These are phyloP conservation scores for Puccinia hordei DNA, from an alignment of 1,284 basidiomycete genomes.

Conservation along the genomic window DNA sequence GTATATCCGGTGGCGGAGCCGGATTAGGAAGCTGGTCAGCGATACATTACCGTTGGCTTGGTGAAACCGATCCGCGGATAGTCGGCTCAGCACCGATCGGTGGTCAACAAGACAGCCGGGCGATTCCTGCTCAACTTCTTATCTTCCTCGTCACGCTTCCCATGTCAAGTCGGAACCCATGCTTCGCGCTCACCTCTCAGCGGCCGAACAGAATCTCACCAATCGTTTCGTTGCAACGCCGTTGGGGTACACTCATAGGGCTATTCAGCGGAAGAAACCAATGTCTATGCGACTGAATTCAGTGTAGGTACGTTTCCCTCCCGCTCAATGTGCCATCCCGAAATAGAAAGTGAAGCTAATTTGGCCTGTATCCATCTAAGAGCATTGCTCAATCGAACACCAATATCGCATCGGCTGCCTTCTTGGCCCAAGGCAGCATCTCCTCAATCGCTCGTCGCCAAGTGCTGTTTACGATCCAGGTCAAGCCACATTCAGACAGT, in stretches of 20 bases:
- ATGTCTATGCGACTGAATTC: not conserved
- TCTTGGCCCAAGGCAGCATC: not conserved
- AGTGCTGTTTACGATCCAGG: not conserved
- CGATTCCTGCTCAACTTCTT: not conserved
- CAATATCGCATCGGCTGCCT: not conserved
- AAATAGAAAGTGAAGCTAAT: not conserved
- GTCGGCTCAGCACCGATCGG: not conserved
- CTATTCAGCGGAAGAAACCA: not conserved
- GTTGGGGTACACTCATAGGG: not conserved
- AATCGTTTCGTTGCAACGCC: not conserved
- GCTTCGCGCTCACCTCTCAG: not conserved
- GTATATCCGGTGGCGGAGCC: not conserved
- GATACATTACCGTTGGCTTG: too few species aligned
- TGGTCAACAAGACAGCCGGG: not conserved
- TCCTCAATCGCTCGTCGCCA: not conserved
- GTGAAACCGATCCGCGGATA: not conserved
- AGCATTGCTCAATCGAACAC: not conserved
- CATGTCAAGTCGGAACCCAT: conserved; percentile 1
- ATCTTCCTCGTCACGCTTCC: not conserved
- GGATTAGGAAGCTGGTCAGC: not conserved
- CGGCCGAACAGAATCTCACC: not conserved
- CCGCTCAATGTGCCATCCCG: not conserved
- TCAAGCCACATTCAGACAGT: not conserved
- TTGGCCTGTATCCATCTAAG: not conserved
- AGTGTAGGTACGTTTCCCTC: conserved; percentile 2